phyloP scores from a whole-genome alignment of 768 basidiomycete species.

The Lactarius quietus region DNA sequence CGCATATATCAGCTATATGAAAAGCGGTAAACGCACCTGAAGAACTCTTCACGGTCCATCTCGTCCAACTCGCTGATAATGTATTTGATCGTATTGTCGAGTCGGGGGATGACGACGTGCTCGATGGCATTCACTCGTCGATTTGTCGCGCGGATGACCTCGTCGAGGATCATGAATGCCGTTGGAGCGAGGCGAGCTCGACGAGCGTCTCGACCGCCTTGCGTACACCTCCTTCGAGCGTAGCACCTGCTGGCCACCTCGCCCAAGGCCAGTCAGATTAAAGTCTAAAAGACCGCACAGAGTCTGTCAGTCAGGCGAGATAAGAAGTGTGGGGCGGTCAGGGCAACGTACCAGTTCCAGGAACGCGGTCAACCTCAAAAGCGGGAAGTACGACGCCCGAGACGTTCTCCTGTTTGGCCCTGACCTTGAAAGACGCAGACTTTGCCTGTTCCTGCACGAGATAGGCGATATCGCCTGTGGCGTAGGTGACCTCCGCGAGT shows the following conservation, averaged over 20 bases:
- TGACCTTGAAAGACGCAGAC: constrained; percentile 86
- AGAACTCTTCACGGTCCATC: constrained; percentile 96
- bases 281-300: constrained; percentile 56
- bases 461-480: constrained; percentile 96
- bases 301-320: not conserved
- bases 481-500: constrained; percentile 97
- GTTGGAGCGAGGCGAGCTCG: constrained; percentile 96
- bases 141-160: constrained; percentile 99
- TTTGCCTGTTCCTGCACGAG: constrained; percentile 96
- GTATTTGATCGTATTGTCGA: constrained; percentile 98
- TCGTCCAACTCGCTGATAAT: constrained; percentile 97
- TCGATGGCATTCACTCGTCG: constrained; percentile 98
- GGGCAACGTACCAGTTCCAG: constrained; percentile 64
- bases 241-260: constrained; percentile 95
- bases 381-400: constrained; percentile 94
- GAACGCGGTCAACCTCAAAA: constrained; percentile 86
- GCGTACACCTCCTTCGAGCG: constrained; percentile 97
- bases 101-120: constrained; percentile 89
- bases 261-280: constrained; percentile 93
- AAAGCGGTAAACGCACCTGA: constrained; percentile 51
- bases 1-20: not conserved
- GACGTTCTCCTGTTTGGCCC: constrained; percentile 96
- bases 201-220: constrained; percentile 97
- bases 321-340: constrained; percentile 4
- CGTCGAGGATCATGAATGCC: constrained; percentile 97